Conservation (phyloP, 352 stramenopile genomes). For the Globisporangium megalacanthum region DNA sequence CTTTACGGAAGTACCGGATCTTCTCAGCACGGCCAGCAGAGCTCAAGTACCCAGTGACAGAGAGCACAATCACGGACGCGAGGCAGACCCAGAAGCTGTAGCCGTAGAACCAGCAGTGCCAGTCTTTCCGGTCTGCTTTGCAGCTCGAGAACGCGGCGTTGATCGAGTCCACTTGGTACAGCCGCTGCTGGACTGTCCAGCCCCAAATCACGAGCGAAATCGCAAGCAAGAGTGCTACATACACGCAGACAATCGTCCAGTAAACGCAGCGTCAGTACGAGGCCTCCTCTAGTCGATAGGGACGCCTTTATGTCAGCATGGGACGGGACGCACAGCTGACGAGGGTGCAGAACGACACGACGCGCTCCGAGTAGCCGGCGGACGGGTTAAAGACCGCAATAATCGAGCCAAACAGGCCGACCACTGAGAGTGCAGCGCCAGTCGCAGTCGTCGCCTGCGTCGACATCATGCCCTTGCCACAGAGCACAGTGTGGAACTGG, state of each 20-base stretch:
- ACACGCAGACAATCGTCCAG: background rate
- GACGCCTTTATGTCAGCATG: too few relatives aligned
- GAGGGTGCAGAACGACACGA: constrained; percentile 82
- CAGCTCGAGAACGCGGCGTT: constrained; percentile 71
- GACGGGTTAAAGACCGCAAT: constrained; percentile 72
- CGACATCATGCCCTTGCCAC: constrained; percentile 63
- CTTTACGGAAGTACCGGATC: constrained; percentile 80
- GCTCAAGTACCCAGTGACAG: constrained; percentile 70
- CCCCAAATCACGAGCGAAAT: constrained; percentile 79
- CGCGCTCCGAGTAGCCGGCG: constrained; percentile 59
- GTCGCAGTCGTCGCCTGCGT: constrained; percentile 59
- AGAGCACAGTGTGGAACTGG: constrained; percentile 67
- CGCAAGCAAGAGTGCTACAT: constrained; percentile 51
- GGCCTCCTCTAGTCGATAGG: too few relatives aligned
- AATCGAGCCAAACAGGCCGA: constrained; percentile 61
- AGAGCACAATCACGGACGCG: constrained; percentile 74
- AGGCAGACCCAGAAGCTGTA: constrained; percentile 85
- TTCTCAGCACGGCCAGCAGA: constrained; percentile 78
- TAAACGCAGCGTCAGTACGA: background rate
- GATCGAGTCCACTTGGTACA: constrained; percentile 78
- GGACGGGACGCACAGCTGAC: constrained; percentile 51
- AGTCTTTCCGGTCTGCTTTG: constrained; percentile 58
- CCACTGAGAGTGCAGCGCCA: constrained; percentile 50
- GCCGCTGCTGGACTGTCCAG: constrained; percentile 62
- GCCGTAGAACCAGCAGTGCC: constrained; percentile 85